Conservation (phyloP, 2,329 filamentous ascomycete species). For the Cryphonectria naterciae region DNA sequence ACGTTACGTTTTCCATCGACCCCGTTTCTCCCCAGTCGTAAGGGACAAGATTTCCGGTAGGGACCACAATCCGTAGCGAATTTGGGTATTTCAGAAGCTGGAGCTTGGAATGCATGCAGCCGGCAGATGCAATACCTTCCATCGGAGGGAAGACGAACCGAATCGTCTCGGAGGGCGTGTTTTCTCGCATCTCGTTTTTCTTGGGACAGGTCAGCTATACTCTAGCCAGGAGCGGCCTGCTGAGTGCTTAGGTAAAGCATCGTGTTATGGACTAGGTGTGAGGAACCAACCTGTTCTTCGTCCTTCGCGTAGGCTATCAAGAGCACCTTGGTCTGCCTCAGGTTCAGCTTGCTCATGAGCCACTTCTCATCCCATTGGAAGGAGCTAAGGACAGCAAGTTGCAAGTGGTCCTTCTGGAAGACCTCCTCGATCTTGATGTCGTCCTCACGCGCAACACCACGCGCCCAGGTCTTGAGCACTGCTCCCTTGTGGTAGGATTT, state of each 20-base stretch:
- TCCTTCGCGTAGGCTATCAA: conserved; percentile 60
- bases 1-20: conserved; percentile 78
- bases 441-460: conserved; percentile 61
- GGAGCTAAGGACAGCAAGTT: conserved; percentile 81
- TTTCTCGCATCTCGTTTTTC: conserved; percentile 54
- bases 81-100: conserved; percentile 80
- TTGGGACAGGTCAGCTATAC: conserved; percentile 33
- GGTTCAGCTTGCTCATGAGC: conserved; percentile 73
- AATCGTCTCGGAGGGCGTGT: conserved; percentile 57
- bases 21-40: conserved; percentile 91
- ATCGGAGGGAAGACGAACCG: conserved; percentile 83
- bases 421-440: conserved; percentile 91
- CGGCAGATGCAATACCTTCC: conserved; percentile 56
- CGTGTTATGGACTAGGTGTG: background rate
- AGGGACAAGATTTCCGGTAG: conserved; percentile 82
- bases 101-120: conserved; percentile 91
- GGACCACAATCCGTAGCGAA: conserved; percentile 79
- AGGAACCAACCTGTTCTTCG: conserved; percentile 53
- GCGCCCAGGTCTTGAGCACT: conserved; percentile 82
- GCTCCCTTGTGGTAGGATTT: conserved; percentile 61
- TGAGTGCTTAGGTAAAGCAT: background rate
- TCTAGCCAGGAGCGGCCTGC: conserved; percentile 3
- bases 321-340: conserved; percentile 62
- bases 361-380: conserved; percentile 86
- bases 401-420: conserved; percentile 71